Conservation (phyloP, 2,329 filamentous ascomycete genomes). For the Fusarium euwallaceae region DNA sequence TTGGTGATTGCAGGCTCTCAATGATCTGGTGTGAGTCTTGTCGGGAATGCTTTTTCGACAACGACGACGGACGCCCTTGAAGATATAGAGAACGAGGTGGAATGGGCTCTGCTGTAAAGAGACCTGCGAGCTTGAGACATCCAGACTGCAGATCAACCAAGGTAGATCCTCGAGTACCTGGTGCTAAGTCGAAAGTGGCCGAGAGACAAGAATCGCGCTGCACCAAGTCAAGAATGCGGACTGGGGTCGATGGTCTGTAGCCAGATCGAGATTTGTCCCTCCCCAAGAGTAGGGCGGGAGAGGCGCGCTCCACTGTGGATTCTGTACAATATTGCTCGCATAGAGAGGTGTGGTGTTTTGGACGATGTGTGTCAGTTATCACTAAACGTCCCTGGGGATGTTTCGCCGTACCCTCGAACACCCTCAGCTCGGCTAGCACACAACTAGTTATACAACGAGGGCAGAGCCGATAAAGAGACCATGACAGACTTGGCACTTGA, state of each 20-base stretch:
- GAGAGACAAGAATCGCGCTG: constrained; percentile 52
- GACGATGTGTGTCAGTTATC: constrained; percentile 39
- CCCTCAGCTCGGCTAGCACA: constrained; percentile 34
- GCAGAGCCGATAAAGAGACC: constrained; percentile 3
- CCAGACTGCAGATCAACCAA: constrained; percentile 52
- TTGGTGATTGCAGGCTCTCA: constrained; percentile 19
- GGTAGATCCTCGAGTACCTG: constrained; percentile 48
- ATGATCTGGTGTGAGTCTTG: constrained; percentile 44
- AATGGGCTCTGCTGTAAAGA: constrained; percentile 53
- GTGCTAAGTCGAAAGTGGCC: constrained; percentile 48
- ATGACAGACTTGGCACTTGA: constrained; percentile 23
- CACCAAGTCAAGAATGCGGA: constrained; percentile 50
- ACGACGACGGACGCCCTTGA: constrained; percentile 54
- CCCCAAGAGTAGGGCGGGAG: constrained; percentile 45
- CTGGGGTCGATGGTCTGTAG: constrained; percentile 39
- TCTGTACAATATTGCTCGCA: constrained; percentile 45
- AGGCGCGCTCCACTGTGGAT: constrained; percentile 44
- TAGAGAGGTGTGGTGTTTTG: constrained; percentile 37
- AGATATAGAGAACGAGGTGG: constrained; percentile 57
- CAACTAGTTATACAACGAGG: constrained; percentile 35
- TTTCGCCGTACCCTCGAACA: constrained; percentile 39
- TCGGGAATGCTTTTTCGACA: constrained; percentile 52
- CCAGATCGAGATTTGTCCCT: constrained; percentile 45
- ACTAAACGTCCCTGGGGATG: constrained; percentile 36
- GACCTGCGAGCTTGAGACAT: constrained; percentile 53